These are phyloP conservation scores for Myriosclerotinia scirpicola DNA, from an alignment of 2,329 filamentous ascomycete genomes.

Conservation along the genomic window DNA sequence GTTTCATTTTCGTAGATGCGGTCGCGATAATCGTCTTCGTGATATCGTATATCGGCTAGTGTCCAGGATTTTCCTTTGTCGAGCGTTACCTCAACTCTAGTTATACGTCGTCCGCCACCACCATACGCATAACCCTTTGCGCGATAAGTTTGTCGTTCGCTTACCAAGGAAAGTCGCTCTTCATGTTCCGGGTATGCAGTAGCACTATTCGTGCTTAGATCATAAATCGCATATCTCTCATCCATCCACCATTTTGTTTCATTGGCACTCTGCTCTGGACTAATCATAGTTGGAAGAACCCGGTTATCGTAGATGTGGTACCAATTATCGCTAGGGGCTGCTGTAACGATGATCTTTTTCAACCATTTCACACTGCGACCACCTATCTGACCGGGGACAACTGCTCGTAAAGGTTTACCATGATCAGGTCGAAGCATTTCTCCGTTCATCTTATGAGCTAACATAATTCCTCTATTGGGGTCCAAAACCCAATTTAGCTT, in stretches of 20 bases:
- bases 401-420: conserved; percentile 76
- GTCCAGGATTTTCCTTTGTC: conserved; percentile 81
- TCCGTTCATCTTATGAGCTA: conserved; percentile 90
- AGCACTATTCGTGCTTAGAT: conserved; percentile 83
- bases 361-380: conserved; percentile 94
- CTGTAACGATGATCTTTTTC: conserved; percentile 75
- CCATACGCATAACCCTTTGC: conserved; percentile 83
- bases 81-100: conserved; percentile 77
- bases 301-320: conserved; percentile 95
- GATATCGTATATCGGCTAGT: conserved; percentile 75
- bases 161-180: conserved; percentile 58
- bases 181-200: conserved; percentile 78
- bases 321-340: conserved; percentile 83
- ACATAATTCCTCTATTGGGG: conserved; percentile 76
- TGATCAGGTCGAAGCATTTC: conserved; percentile 79
- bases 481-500: conserved; percentile 90
- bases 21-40: conserved; percentile 79
- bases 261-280: conserved; percentile 74
- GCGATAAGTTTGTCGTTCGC: conserved; percentile 56
- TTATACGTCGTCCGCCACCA: conserved; percentile 81
- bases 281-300: conserved; percentile 82
- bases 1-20: conserved; percentile 54
- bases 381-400: conserved; percentile 89
- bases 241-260: conserved; percentile 80
- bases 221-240: conserved; percentile 89